A percentile compares a stretch with the other conserved stretches of the same genome.
Evolutionary conservation across 768 basidiomycete genomes (phyloP).

Genomic region (Lentinula lateritia): DNA sequence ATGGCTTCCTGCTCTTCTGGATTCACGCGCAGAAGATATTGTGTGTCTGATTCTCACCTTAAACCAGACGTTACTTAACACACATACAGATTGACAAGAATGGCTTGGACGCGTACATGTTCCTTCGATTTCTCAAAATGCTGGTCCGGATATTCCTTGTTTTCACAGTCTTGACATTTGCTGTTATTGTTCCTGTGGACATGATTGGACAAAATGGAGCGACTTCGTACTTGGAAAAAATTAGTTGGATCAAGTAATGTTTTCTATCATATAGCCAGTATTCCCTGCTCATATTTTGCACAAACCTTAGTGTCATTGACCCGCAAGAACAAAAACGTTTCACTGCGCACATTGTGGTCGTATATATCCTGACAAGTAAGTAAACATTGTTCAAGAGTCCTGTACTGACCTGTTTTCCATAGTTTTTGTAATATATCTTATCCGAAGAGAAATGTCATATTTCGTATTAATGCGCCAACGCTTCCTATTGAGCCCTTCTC

Average conservation of each 20-base stretch:
- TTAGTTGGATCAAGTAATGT: constrained; percentile 48
- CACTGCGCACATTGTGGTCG: constrained; percentile 52
- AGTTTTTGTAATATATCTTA: constrained; percentile 59
- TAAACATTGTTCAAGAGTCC: constrained; percentile 9
- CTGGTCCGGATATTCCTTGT: constrained; percentile 51
- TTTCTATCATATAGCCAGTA: too few species aligned
- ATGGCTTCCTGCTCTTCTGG: constrained; percentile 45
- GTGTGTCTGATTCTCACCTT: constrained; percentile 22
- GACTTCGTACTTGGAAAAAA: constrained; percentile 31
- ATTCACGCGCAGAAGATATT: constrained; percentile 37
- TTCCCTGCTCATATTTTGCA: too few species aligned
- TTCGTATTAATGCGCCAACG: constrained; percentile 53
- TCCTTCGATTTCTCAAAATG: constrained; percentile 59
- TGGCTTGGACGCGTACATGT: constrained; percentile 63
- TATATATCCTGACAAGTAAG: constrained; percentile 44
- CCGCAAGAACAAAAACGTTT: constrained; percentile 36
- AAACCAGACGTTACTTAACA: not conserved
- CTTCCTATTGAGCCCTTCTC: constrained; percentile 53
- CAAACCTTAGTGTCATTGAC: constrained; percentile 26
- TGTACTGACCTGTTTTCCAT: not conserved
- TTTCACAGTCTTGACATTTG: constrained; percentile 55
- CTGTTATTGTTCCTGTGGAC: constrained; percentile 56
- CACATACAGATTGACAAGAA: constrained; percentile 45
- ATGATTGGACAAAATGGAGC: constrained; percentile 33
- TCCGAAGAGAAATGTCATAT: constrained; percentile 51